Base-by-base conservation (phyloP, 2,329 filamentous ascomycete genomes). In the Aaosphaeria arxii region DNA sequence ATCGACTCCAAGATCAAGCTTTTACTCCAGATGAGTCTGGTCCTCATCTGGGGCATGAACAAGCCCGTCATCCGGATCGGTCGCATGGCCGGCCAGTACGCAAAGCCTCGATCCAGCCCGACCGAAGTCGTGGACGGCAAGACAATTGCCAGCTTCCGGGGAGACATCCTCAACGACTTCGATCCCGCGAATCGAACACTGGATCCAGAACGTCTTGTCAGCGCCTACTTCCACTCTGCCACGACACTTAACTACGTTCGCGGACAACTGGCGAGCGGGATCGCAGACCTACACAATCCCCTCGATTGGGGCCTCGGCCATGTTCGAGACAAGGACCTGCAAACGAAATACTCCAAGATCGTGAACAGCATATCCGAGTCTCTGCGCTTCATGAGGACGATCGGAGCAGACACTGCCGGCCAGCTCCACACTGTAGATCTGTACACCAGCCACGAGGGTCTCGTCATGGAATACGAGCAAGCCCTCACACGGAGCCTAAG, bases 1-100 rank as follows among this genome's bases (percentile, higher is more conserved):
- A 96, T 99, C 59, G 91, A 97, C 73, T 87, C 89, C 54, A 99
- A 97, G 78, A 90, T 97, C 71, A 97, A 97, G 75, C 82, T 99
- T 29, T 81, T 99, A 30, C 77, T 99, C 50, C 94, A 99, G 74
- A 97, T 99, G 92, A 95, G 89, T 56, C 76, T 99, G 59, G 89
- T 99, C 1, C 79, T 99, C 51, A 91, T 97, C 69, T 96, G 91
- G 87, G 94, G 89, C 35, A 78, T 79, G 28, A 84, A 86, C 61
- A 85, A 86, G 63, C 88, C 89, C 5, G 91, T 99, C 4, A 90
- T 99, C 42, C 85, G 94, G 58, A 95, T 99, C 63, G 94, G 90
- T 11, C 85, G 94, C 51, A 96, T 97, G 85, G 94, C 94, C 9
- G 94, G 94, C 4, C 94, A 99, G 77, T 99, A 96, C 65, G 94